Evolutionary conservation across 139 green algal genomes (phyloP), one percentile per base, ranked within the genome.

Genomic region (Ostreobium quekettii): DNA sequence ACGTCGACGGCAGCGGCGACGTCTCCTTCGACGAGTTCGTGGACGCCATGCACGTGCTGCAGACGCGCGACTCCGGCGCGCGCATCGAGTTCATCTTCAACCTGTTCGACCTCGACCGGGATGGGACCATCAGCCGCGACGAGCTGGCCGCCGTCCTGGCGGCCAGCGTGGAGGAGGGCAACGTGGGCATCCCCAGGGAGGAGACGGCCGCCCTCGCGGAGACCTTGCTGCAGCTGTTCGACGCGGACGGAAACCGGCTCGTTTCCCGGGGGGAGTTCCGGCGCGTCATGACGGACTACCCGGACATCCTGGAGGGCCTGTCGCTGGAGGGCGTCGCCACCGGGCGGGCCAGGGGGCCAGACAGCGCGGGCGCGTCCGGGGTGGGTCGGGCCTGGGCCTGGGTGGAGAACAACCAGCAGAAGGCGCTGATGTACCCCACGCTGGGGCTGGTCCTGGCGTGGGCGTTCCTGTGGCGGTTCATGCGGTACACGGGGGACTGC

Each of bases 381-480:
- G 47, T 22, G 29, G 6, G 5, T 39, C 26, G 47, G 32, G 15
- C 32, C 26, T 47, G 15, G 6, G 6, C 29, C 11, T 66, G 59
- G 59, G 28, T 66, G 8, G 7, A 32, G 8, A 66, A 66, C 30
- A 26, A 66, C 32, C 30, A 31, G 4, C 59, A 46, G 47, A 39
- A n/a, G 59, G 47, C 32, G 24, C 28, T 38, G 7, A 66, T 35
- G 7, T 66, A 66, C 26, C 46, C 30, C 28, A 22, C 47, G 22
- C 26, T 42, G 24, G 32, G 15, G 32, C 5, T 42, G 11, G 7
- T 47, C 30, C 26, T 66, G 7, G 6, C 32, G 11, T 35, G 46
- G 2, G 36, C 28, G 36, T 72, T 72, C 42, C 36, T 67, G 28
- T 72, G 66, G 66, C 31, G 66, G 15, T 72, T 72, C 59, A 2